Conservation (phyloP, 1,284 basidiomycete genomes). For the Ustilago trichophora region DNA sequence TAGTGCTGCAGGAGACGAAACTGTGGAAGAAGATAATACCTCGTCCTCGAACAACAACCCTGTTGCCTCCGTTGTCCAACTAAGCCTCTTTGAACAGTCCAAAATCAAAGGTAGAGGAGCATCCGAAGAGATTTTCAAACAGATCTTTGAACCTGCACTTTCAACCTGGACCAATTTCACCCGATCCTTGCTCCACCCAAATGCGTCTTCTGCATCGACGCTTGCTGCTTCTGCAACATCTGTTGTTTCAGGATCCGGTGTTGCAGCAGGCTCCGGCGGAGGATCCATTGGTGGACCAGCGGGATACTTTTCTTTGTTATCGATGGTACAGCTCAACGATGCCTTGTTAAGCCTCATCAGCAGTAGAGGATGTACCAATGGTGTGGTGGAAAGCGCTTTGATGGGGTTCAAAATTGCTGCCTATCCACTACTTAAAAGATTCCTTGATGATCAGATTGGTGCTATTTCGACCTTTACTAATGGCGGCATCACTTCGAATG, state of each 20-base stretch:
- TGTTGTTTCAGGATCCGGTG: neutral
- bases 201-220: slow-evolving; percentile 3
- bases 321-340: slow-evolving; percentile 49
- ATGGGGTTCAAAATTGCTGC: slow-evolving; percentile 56
- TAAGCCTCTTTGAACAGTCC: slow-evolving; percentile 34
- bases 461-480: slow-evolving; percentile 18
- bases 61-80: slow-evolving; percentile 43
- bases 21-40: slow-evolving; percentile 17
- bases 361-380: slow-evolving; percentile 27
- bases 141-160: slow-evolving; percentile 61
- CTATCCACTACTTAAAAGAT: slow-evolving; percentile 52
- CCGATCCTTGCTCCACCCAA: slow-evolving; percentile 29
- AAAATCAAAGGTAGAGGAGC: slow-evolving; percentile 28
- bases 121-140: slow-evolving; percentile 59
- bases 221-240: slow-evolving; percentile 4
- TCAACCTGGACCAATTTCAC: slow-evolving; percentile 39
- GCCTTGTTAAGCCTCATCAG: slow-evolving; percentile 21
- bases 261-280: neutral
- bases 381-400: slow-evolving; percentile 45
- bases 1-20: slow-evolving; percentile 2
- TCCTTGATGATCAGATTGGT: slow-evolving; percentile 52
- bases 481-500: no score
- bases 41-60: no score
- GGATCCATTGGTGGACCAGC: neutral
- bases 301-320: slow-evolving; percentile 40